Percentiles rank a stretch among this genome's conserved stretches.
Conservation (phyloP, 2,329 filamentous ascomycete genomes). For the Pyricularia sp. region DNA sequence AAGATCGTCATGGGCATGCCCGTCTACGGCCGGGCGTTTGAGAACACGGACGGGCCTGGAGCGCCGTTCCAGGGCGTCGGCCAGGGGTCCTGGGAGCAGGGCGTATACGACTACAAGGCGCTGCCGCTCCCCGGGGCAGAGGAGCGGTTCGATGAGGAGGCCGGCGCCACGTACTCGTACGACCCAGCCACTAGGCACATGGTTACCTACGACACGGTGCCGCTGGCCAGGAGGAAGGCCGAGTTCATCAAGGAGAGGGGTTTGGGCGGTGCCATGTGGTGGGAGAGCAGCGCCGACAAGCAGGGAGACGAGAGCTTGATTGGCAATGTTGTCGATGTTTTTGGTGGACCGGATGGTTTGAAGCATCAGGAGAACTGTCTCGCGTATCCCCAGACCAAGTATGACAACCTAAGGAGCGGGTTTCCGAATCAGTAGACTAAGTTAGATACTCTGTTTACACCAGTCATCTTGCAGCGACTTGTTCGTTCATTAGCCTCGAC, state of each 20-base stretch:
- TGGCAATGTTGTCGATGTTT: conserved; percentile 41
- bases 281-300: conserved; percentile 77
- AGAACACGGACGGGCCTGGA: conserved; percentile 64
- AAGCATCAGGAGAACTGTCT: conserved; percentile 45
- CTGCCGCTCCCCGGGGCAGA: conserved; percentile 56
- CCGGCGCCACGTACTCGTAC: conserved; percentile 68
- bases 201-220: conserved; percentile 66
- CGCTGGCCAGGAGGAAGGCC: conserved; percentile 56
- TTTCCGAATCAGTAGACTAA: conserved; percentile 24
- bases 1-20: conserved; percentile 91
- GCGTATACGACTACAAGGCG: conserved; percentile 80
- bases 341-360: conserved; percentile 41
- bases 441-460: not conserved
- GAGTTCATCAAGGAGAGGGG: conserved; percentile 52
- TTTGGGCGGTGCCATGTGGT: conserved; percentile 93
- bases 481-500: no score
- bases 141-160: conserved; percentile 49
- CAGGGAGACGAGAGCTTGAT: conserved; percentile 54
- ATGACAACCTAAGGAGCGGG: conserved; percentile 53
- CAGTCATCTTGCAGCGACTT: not conserved
- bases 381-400: conserved; percentile 51
- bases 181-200: conserved; percentile 48
- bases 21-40: conserved; percentile 77
- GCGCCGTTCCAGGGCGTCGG: conserved; percentile 58
- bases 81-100: conserved; percentile 70